A percentile compares a stretch with the other conserved stretches of the same genome.
Evolutionary conservation across 2,329 filamentous ascomycete species (phyloP).

Genomic region (Aspergillus sclerotialis): DNA sequence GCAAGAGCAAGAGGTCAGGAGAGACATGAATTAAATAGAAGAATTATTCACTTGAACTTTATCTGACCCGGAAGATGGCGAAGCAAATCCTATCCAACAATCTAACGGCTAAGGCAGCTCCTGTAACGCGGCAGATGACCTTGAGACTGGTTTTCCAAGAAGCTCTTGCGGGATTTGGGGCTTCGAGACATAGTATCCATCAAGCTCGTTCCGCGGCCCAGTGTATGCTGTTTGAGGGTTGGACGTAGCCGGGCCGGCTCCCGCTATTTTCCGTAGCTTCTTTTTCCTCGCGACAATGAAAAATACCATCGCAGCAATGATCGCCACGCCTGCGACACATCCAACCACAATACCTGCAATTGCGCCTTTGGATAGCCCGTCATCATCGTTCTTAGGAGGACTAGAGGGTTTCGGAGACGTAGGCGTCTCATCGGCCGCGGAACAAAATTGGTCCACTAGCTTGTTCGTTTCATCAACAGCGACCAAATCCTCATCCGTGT

Average conservation of each 20-base stretch:
- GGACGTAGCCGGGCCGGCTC: background rate
- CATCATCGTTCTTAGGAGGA: background rate
- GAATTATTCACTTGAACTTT: background rate
- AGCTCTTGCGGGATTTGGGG: background rate
- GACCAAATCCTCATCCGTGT: conserved; percentile 11
- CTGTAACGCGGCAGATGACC: background rate
- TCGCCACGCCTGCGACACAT: background rate
- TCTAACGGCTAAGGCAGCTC: background rate
- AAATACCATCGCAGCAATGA: background rate
- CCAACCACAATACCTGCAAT: background rate
- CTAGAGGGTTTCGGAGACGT: background rate
- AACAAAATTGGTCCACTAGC: background rate
- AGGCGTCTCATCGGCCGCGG: background rate
- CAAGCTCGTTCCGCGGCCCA: background rate
- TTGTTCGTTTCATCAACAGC: background rate
- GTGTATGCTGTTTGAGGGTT: background rate
- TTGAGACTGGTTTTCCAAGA: background rate
- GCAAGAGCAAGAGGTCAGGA: no score
- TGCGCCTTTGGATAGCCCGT: background rate
- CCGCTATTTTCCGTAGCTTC: background rate
- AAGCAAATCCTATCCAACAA: background rate
- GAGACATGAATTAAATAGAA: background rate
- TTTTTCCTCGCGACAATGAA: background rate
- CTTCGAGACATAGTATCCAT: background rate
- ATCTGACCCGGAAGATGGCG: background rate